Percentiles rank a stretch among this genome's conserved stretches.
These are phyloP conservation scores for Corylus americana DNA, from an alignment of 306 rosid genomes.

Conservation along the genomic window DNA sequence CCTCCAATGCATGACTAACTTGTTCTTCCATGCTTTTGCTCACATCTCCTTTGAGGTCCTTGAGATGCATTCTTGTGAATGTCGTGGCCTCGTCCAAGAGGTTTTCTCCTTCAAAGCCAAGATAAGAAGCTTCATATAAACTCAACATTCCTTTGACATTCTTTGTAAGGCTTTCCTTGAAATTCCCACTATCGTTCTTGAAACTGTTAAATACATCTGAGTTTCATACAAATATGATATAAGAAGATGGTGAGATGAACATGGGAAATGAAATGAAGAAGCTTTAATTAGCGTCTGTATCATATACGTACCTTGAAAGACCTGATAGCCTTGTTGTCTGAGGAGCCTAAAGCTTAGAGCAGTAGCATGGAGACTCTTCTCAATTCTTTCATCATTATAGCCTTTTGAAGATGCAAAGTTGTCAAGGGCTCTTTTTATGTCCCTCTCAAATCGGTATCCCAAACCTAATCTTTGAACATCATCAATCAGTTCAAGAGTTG, in stretches of 20 bases:
- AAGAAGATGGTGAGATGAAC: background rate
- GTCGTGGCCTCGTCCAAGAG: constrained; percentile 53
- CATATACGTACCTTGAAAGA: constrained; percentile 31
- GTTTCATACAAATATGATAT: background rate
- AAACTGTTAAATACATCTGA: constrained; percentile 53
- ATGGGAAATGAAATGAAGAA: background rate
- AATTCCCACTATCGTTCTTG: constrained; percentile 14
- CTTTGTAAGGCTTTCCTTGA: constrained; percentile 9
- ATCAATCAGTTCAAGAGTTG: constrained; percentile 33
- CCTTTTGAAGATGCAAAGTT: constrained; percentile 6
- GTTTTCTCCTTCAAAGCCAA: constrained; percentile 42
- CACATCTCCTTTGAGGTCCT: background rate
- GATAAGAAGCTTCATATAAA: constrained; percentile 54
- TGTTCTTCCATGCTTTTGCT: constrained; percentile 5
- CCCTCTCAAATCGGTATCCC: constrained; percentile 33
- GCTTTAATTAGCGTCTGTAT: no score
- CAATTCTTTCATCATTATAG: background rate
- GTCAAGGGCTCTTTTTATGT: constrained; percentile 33
- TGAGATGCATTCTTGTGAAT: constrained; percentile 37
- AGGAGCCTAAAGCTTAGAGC: constrained; percentile 51
- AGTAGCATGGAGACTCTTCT: constrained; percentile 26
- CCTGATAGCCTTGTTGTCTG: constrained; percentile 41
- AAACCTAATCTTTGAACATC: constrained; percentile 41
- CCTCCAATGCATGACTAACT: constrained; percentile 49
- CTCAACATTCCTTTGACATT: constrained; percentile 57